phyloP scores from a whole-genome alignment of 1,284 basidiomycete species.

The Porogramme epimiltina region DNA sequence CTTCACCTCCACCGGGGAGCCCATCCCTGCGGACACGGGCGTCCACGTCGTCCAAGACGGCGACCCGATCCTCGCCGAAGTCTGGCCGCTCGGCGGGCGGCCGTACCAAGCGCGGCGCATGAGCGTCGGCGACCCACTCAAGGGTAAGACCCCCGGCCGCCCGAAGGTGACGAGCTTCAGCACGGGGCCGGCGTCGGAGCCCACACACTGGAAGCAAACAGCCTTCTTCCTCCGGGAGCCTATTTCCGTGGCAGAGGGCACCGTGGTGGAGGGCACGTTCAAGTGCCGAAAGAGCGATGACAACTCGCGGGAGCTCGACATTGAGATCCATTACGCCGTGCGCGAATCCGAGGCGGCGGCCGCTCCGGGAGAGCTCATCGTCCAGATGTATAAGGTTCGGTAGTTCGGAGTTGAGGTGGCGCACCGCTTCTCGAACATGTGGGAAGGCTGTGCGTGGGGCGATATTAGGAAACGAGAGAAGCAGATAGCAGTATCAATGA shows the following conservation, averaged over 20 bases:
- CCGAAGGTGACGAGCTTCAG: conserved; percentile 81
- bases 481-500: too few relatives aligned
- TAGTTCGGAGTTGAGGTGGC: conserved; percentile 26
- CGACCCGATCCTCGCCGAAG: conserved; percentile 67
- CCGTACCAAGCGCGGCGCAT: conserved; percentile 51
- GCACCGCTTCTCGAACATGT: too few relatives aligned
- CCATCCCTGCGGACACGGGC: conserved; percentile 51
- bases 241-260: conserved; percentile 73
- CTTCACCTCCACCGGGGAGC: conserved; percentile 69
- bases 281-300: conserved; percentile 77
- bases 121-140: conserved; percentile 36
- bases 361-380: conserved; percentile 43
- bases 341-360: conserved; percentile 34
- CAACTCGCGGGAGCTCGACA: conserved; percentile 90
- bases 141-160: conserved; percentile 36
- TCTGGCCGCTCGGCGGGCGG: conserved; percentile 73
- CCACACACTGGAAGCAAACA: conserved; percentile 99
- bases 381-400: conserved; percentile 82
- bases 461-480: too few relatives aligned
- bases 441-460: too few relatives aligned
- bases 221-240: conserved; percentile 86
- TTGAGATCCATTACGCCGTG: conserved; percentile 87
- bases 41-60: conserved; percentile 57
- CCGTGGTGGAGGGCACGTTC: conserved; percentile 80
- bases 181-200: conserved; percentile 83